These are phyloP conservation scores for Cladosporium velox DNA, from an alignment of 2,329 filamentous ascomycete genomes.

Conservation along the genomic window DNA sequence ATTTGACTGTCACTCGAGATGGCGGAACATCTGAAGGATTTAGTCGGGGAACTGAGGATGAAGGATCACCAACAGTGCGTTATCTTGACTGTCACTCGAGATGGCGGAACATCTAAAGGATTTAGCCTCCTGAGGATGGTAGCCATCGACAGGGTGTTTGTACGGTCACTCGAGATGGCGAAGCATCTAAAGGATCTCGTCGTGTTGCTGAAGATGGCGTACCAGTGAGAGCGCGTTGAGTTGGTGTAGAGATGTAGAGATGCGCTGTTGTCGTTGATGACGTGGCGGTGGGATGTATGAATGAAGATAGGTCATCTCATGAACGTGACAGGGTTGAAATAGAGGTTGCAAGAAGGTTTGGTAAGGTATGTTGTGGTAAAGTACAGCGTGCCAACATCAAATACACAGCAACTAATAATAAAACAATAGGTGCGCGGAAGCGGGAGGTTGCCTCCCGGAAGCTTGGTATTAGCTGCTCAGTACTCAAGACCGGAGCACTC, in stretches of 20 bases:
- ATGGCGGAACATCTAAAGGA: background rate
- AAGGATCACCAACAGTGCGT: no score
- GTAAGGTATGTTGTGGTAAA: background rate
- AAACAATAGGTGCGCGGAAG: background rate
- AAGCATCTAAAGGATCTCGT: background rate
- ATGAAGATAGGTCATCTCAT: background rate
- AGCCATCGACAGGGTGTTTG: no score
- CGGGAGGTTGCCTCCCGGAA: background rate
- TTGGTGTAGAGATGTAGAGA: background rate
- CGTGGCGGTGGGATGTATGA: background rate
- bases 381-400: background rate
- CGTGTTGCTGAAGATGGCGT: background rate
- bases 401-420: background rate
- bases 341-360: background rate
- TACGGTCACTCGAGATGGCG: no score
- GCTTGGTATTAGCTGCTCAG: background rate
- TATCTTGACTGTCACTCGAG: no score
- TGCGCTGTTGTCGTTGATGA: background rate
- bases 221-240: background rate
- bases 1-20: no score
- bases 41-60: no score
- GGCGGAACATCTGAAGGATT: no score
- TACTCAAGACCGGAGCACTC: no score
- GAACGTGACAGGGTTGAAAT: background rate
- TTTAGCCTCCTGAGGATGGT: no score